A percentile compares a stretch with the other conserved stretches of the same genome.
Conservation (phyloP, 352 stramenopile species). For the Globisporangium emineosum region DNA sequence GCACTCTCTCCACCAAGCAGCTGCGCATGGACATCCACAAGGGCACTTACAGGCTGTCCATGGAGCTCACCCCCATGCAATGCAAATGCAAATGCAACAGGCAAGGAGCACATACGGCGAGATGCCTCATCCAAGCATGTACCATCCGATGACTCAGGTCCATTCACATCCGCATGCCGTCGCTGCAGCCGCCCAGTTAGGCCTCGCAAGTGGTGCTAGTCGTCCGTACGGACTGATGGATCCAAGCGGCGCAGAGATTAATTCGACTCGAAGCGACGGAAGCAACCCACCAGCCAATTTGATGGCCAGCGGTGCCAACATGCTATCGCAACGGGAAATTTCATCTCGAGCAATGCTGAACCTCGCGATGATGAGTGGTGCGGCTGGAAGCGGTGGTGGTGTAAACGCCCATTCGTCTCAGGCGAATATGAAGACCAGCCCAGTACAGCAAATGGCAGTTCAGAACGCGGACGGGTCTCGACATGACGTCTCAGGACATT, state of each 20-base stretch:
- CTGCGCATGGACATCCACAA: constrained; percentile 25
- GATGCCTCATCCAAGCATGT: constrained; percentile 44
- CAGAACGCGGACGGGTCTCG: constrained; percentile 8
- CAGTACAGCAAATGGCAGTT: constrained; percentile 9
- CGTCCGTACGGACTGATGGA: constrained; percentile 30
- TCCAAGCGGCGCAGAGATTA: constrained; percentile 11
- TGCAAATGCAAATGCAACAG: constrained; percentile 58
- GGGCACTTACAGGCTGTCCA: constrained; percentile 33
- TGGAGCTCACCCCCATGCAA: constrained; percentile 42
- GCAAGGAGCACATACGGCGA: constrained; percentile 36
- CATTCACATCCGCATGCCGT: constrained; percentile 32
- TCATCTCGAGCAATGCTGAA: constrained; percentile 56
- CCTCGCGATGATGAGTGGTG: constrained; percentile 47
- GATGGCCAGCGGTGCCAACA: constrained; percentile 17
- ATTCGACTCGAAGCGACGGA: constrained; percentile 6
- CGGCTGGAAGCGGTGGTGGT: constrained; percentile 13
- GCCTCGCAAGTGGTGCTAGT: constrained; percentile 20
- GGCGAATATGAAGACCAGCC: constrained; percentile 17
- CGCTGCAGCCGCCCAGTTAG: constrained; percentile 22
- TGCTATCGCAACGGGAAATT: constrained; percentile 36
- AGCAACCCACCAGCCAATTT: constrained; percentile 2
- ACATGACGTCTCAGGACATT: constrained; percentile 1
- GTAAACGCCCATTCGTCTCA: constrained; percentile 15
- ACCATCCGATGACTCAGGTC: constrained; percentile 46
- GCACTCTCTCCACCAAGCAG: constrained; percentile 57